Percentiles rank a stretch among this genome's conserved stretches.
Evolutionary conservation across 164 flowering plant species (phyloP).

Genomic region (Pachysandra terminalis): DNA sequence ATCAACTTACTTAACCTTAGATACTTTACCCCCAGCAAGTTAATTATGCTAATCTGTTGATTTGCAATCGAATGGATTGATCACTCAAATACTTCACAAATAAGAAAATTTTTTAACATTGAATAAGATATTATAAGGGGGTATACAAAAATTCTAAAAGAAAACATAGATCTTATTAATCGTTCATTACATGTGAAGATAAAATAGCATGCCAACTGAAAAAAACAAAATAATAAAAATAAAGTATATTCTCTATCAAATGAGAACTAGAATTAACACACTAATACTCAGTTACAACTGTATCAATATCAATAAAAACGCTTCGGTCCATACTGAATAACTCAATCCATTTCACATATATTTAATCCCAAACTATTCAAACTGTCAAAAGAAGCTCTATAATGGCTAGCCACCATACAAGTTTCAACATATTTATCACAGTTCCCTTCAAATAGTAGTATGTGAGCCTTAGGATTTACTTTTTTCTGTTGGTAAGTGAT

Average conservation of each 20-base stretch:
- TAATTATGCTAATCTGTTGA: not conserved
- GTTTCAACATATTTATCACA: not conserved
- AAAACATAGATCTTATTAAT: not conserved
- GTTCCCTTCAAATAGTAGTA: not conserved
- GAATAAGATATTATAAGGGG: not conserved
- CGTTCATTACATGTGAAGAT: no score
- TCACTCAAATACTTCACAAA: not conserved
- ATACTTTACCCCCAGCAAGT: not conserved
- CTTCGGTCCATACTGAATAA: not conserved
- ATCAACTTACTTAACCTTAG: no score
- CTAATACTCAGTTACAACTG: not conserved
- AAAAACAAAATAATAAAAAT: no score
- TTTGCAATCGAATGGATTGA: not conserved
- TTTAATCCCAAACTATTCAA: not conserved
- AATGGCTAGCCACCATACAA: not conserved
- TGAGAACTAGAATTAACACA: not conserved
- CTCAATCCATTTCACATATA: not conserved
- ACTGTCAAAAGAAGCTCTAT: not conserved
- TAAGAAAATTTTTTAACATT: not conserved
- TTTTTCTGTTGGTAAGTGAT: not conserved
- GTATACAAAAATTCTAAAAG: not conserved
- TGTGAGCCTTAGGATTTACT: not conserved
- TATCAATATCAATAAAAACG: no score
- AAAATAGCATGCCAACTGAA: not conserved
- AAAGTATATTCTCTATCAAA: not conserved